Conservation (phyloP, 148 eudicot genomes). For the Hydrangea macrophylla region DNA sequence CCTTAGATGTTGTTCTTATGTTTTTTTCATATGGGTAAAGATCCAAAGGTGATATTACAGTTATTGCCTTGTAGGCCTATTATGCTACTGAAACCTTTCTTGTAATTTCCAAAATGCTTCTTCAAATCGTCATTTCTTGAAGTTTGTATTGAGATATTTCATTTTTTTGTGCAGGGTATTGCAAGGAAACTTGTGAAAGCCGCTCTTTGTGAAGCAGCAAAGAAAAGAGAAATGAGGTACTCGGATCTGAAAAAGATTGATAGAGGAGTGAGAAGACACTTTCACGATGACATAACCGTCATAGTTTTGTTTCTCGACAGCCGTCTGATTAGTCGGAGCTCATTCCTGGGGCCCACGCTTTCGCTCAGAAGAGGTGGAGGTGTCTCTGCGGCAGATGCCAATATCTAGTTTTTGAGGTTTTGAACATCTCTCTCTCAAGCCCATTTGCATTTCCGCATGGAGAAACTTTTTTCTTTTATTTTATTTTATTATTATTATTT, state of each 20-base stretch:
- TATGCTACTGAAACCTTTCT: not conserved
- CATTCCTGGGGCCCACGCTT: slow-evolving; percentile 33
- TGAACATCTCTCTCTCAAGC: not conserved
- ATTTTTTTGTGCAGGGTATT: slow-evolving; percentile 46
- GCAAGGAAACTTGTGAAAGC: slow-evolving; percentile 73
- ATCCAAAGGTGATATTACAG: not conserved
- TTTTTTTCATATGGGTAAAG: not conserved
- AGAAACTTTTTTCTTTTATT: not conserved
- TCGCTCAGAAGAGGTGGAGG: slow-evolving; percentile 58
- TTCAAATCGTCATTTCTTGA: not conserved
- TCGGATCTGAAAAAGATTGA: slow-evolving; percentile 72
- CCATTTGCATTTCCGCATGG: not conserved
- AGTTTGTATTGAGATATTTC: slow-evolving; percentile 3
- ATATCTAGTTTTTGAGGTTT: slow-evolving; percentile 11
- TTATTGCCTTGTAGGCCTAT: not conserved
- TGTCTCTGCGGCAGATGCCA: slow-evolving; percentile 19
- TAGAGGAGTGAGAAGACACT: slow-evolving; percentile 70
- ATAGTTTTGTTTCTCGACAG: slow-evolving; percentile 67
- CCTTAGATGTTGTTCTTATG: not conserved
- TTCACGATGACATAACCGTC: slow-evolving; percentile 83
- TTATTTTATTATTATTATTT: too few relatives aligned
- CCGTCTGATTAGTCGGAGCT: slow-evolving; percentile 45
- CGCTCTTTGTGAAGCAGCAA: slow-evolving; percentile 72
- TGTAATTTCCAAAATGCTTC: too few relatives aligned
- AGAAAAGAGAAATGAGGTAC: slow-evolving; percentile 87